Percentiles rank a stretch among this genome's conserved stretches.
phyloP scores from a whole-genome alignment of 2,329 filamentous ascomycete species.

The Colletotrichum sp. region DNA sequence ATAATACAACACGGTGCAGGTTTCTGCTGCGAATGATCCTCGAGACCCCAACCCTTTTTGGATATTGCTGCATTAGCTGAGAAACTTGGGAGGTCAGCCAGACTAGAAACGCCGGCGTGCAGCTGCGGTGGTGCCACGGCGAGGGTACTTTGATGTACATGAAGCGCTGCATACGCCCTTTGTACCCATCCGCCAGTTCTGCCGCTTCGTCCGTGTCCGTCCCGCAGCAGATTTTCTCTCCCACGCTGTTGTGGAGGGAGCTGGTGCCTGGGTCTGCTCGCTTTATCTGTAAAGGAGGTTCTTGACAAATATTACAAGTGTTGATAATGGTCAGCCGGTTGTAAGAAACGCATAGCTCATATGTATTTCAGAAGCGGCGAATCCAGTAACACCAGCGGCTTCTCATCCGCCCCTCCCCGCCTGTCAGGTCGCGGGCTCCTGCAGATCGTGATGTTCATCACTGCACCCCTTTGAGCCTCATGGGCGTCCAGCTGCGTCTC shows the following conservation, averaged over 20 bases:
- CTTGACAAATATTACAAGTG: no score
- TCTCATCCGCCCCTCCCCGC: slow-evolving; percentile 9
- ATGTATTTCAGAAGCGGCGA: not conserved
- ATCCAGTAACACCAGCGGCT: not conserved
- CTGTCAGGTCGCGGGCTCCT: slow-evolving; percentile 13
- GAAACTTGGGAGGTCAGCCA: slow-evolving; percentile 8
- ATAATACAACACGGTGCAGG: not conserved
- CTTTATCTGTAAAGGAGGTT: not conserved
- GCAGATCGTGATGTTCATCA: slow-evolving; percentile 4
- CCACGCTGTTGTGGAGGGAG: not conserved
- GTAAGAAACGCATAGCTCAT: not conserved
- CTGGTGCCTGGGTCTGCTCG: not conserved
- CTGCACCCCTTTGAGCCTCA: slow-evolving; percentile 17
- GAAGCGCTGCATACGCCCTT: not conserved
- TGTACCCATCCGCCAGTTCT: not conserved
- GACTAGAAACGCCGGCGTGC: slow-evolving; percentile 3
- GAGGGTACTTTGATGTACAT: slow-evolving; percentile 6
- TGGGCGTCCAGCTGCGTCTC: not conserved
- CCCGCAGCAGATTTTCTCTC: not conserved
- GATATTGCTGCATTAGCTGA: slow-evolving; percentile 15
- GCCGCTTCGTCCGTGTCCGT: not conserved
- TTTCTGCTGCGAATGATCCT: slow-evolving; percentile 2
- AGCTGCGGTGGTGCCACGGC: slow-evolving; percentile 7
- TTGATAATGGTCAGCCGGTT: not conserved
- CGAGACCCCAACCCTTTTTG: not conserved